Conservation (phyloP, 257 asterid species). For the Capsicum chinense region DNA sequence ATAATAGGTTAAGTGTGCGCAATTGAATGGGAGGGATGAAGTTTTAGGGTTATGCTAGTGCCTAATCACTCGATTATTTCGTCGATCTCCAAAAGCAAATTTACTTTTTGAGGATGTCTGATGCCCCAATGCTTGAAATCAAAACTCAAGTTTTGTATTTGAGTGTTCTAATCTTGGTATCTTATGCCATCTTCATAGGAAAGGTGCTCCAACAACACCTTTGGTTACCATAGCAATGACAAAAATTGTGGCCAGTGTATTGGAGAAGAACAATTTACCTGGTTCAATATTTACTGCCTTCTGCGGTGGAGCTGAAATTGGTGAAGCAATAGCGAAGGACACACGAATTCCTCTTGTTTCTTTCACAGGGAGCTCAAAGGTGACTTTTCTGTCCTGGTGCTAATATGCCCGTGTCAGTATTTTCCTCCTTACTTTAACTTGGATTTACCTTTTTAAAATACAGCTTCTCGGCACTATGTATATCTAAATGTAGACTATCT, state of each 20-base stretch:
- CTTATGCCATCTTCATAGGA: slow-evolving; percentile 56
- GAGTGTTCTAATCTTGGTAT: slow-evolving; percentile 25
- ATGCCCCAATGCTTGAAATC: neutral
- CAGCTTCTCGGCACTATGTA: neutral
- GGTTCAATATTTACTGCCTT: slow-evolving; percentile 91
- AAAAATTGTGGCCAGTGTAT: slow-evolving; percentile 79
- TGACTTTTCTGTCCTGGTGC: slow-evolving; percentile 33
- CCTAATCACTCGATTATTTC: neutral
- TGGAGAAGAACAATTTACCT: slow-evolving; percentile 93
- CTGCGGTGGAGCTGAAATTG: slow-evolving; percentile 95
- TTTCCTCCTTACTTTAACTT: neutral
- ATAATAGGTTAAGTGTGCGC: neutral
- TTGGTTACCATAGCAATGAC: slow-evolving; percentile 88
- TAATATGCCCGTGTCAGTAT: slow-evolving; percentile 1
- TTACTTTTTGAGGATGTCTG: neutral
- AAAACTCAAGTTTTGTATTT: neutral
- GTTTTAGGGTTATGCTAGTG: neutral
- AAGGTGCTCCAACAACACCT: slow-evolving; percentile 99
- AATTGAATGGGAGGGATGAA: slow-evolving; percentile 16
- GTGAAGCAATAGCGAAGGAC: slow-evolving; percentile 93
- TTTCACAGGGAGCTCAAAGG: slow-evolving; percentile 97
- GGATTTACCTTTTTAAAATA: neutral
- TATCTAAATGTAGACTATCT: neutral
- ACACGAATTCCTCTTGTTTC: slow-evolving; percentile 86
- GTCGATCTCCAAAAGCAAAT: neutral